These are phyloP conservation scores for Gossypium ekmanianum DNA, from an alignment of 345 rosid genomes.

Conservation along the genomic window DNA sequence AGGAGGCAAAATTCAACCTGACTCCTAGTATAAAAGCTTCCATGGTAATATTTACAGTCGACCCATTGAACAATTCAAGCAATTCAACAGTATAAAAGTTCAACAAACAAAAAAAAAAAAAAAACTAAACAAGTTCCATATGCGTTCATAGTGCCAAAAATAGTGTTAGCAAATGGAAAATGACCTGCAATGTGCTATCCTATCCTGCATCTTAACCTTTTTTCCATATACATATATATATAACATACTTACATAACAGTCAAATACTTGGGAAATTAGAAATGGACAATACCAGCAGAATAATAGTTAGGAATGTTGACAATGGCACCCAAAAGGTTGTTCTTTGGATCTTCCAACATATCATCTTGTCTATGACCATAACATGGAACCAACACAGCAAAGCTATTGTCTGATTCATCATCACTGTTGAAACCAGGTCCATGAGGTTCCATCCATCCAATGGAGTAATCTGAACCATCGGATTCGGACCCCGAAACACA, in stretches of 20 bases:
- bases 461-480: slow-evolving; percentile 66
- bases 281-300: slow-evolving; percentile 43
- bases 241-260: no score
- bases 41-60: background rate
- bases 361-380: slow-evolving; percentile 42
- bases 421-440: slow-evolving; percentile 60
- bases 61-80: slow-evolving; percentile 10
- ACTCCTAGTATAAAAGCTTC: no score
- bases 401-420: slow-evolving; percentile 55
- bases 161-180: background rate
- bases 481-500: slow-evolving; percentile 76
- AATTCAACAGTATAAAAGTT: background rate
- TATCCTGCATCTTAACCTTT: no score
- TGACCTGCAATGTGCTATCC: background rate
- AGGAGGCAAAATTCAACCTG: no score
- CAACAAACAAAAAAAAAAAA: background rate
- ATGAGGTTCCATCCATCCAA: slow-evolving; percentile 83
- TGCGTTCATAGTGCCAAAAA: background rate
- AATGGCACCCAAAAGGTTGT: slow-evolving; percentile 37
- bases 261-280: background rate
- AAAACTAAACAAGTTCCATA: background rate
- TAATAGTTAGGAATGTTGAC: slow-evolving; percentile 38
- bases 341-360: slow-evolving; percentile 28
- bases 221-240: no score
- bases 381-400: slow-evolving; percentile 72